Evolutionary conservation across 371 early-diverging fungal species (phyloP).

Genomic region (Actinomortierella wolfii): DNA sequence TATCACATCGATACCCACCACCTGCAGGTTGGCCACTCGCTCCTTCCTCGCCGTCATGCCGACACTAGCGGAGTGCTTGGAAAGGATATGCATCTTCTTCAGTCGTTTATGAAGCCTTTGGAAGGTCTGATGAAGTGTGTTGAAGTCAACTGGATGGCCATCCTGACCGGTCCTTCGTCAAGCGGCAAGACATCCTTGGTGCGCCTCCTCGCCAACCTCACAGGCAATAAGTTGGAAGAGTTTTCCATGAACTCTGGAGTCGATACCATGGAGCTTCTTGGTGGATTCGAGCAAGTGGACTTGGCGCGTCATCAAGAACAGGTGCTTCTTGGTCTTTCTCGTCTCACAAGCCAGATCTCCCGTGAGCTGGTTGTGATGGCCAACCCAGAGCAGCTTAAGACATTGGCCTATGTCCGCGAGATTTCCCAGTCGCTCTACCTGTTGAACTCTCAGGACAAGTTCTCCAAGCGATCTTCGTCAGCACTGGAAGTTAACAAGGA

Average conservation of each 20-base stretch:
- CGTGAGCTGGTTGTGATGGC: conserved; percentile 34
- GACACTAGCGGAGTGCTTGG: conserved; percentile 48
- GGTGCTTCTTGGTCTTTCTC: conserved; percentile 50
- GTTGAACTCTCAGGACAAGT: conserved; percentile 42
- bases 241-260: conserved; percentile 95
- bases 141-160: conserved; percentile 91
- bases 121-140: conserved; percentile 88
- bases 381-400: conserved; percentile 2
- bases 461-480: conserved; percentile 20
- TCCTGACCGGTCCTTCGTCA: conserved; percentile 87
- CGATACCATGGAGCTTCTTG: conserved; percentile 94
- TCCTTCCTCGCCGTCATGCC: conserved; percentile 54
- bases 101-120: conserved; percentile 68
- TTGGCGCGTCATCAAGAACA: conserved; percentile 76
- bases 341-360: conserved; percentile 34
- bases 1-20: conserved; percentile 50
- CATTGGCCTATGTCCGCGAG: conserved; percentile 33
- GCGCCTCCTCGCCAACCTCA: conserved; percentile 77
- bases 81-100: conserved; percentile 64
- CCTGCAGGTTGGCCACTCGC: conserved; percentile 72
- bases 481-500: conserved; percentile 15
- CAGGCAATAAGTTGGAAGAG: conserved; percentile 84
- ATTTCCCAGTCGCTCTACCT: conserved; percentile 46
- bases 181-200: conserved; percentile 91
- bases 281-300: conserved; percentile 97